phyloP scores from a whole-genome alignment of 225 moss, liverwort and hornwort genomes.

The Ulota crispa region DNA sequence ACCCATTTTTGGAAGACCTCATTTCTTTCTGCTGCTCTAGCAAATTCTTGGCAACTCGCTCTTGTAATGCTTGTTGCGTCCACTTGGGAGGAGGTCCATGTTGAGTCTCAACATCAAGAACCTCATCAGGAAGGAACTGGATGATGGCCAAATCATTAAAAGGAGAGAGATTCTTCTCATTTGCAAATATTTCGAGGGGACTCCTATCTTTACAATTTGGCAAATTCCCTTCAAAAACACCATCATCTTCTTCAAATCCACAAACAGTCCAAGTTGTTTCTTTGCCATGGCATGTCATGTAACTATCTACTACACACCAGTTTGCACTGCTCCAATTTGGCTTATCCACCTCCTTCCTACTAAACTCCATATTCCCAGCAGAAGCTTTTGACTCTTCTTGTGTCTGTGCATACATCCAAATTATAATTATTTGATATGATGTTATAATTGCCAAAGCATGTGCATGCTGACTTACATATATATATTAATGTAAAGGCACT shows the following conservation, averaged over 20 bases:
- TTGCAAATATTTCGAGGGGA: background rate
- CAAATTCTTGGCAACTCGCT: constrained; percentile 34
- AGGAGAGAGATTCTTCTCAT: background rate
- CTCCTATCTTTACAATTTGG: background rate
- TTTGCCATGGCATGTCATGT: constrained; percentile 44
- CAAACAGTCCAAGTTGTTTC: constrained; percentile 41
- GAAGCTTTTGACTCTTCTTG: background rate
- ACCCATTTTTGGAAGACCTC: background rate
- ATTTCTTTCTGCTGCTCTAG: constrained; percentile 8
- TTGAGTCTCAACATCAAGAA: background rate
- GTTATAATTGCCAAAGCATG: background rate
- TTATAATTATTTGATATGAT: background rate
- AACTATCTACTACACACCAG: constrained; percentile 55
- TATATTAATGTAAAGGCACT: background rate
- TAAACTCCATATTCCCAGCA: background rate
- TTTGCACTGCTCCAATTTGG: constrained; percentile 27
- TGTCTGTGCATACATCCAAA: background rate
- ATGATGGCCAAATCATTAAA: background rate
- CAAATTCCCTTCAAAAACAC: constrained; percentile 1
- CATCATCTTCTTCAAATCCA: constrained; percentile 40
- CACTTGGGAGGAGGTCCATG: constrained; percentile 42
- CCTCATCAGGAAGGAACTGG: background rate
- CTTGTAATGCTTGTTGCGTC: constrained; percentile 40
- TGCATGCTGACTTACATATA: background rate
- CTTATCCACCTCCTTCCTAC: constrained; percentile 9